phyloP scores from a whole-genome alignment of 2,329 filamentous ascomycete species.

The Capronia coronata region DNA sequence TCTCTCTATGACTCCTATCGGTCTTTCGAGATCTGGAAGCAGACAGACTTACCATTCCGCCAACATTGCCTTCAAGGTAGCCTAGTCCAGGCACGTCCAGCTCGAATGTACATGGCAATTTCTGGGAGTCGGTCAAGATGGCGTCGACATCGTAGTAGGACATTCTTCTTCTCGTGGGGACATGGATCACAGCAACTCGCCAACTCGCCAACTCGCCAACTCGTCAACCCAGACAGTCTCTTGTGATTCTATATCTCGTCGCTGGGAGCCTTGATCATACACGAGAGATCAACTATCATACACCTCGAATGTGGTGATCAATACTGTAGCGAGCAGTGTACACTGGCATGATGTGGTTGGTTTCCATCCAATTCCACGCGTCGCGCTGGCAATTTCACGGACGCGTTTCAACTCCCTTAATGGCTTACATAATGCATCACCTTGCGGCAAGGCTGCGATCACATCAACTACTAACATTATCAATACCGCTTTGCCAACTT shows the following conservation, averaged over 20 bases:
- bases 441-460: no score
- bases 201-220: no score
- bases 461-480: no score
- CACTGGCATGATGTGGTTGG: background rate
- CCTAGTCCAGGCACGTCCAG: conserved; percentile 80
- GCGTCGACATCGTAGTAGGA: conserved; percentile 44
- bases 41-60: conserved; percentile 45
- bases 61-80: conserved; percentile 78
- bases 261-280: no score
- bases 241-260: no score
- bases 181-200: background rate
- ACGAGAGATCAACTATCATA: no score
- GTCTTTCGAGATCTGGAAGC: background rate
- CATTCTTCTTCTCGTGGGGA: conserved; percentile 7
- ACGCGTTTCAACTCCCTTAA: conserved; percentile 6
- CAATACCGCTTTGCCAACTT: no score
- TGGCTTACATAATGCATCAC: no score
- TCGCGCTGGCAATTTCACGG: conserved; percentile 1
- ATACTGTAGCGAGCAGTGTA: no score
- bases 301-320: no score
- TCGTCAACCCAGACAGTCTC: background rate
- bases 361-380: conserved; percentile 14
- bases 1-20: conserved; percentile 23
- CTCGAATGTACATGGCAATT: conserved; percentile 93
- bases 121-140: conserved; percentile 57